Conservation (phyloP, 108 stramenopile genomes). For the Nitzschia inconspicua region DNA sequence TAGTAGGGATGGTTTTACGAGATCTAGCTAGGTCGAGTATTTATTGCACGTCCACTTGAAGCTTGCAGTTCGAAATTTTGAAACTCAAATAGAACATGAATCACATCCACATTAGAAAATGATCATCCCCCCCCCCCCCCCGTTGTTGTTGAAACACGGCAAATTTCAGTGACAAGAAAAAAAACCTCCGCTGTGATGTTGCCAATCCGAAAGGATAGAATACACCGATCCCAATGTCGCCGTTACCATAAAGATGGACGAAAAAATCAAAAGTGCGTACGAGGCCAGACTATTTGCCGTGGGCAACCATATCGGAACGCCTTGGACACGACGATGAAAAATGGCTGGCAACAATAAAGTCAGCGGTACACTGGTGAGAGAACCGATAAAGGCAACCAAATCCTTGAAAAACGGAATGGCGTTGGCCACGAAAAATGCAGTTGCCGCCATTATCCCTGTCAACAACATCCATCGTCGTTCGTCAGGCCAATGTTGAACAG, state of each 20-base stretch:
- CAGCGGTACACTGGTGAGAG: conserved; percentile 61
- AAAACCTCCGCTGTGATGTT: conserved; percentile 29
- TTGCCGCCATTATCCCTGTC: conserved; percentile 35
- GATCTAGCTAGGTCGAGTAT: no score
- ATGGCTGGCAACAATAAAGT: conserved; percentile 64
- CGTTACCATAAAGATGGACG: conserved; percentile 49
- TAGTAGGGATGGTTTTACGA: no score
- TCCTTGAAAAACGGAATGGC: conserved; percentile 74
- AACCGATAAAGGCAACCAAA: conserved; percentile 68
- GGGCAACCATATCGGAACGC: conserved; percentile 17
- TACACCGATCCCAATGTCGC: conserved; percentile 53
- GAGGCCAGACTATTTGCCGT: conserved; percentile 15
- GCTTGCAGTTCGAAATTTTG: no score
- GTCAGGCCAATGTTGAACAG: conserved; percentile 16
- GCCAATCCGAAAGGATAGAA: conserved; percentile 60
- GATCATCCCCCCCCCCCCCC: no score
- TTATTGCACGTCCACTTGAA: no score
- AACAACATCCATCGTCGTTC: conserved; percentile 52
- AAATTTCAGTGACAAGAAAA: conserved; percentile 23
- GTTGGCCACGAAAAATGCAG: conserved; percentile 59
- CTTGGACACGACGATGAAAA: conserved; percentile 41
- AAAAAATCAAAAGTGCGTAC: conserved; percentile 41
- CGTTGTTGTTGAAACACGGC: no score
- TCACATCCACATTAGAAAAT: no score
- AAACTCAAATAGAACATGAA: no score